Evolutionary conservation across 1,139 yeast genomes (phyloP).

Genomic region (Sugiyamaella novakii): DNA sequence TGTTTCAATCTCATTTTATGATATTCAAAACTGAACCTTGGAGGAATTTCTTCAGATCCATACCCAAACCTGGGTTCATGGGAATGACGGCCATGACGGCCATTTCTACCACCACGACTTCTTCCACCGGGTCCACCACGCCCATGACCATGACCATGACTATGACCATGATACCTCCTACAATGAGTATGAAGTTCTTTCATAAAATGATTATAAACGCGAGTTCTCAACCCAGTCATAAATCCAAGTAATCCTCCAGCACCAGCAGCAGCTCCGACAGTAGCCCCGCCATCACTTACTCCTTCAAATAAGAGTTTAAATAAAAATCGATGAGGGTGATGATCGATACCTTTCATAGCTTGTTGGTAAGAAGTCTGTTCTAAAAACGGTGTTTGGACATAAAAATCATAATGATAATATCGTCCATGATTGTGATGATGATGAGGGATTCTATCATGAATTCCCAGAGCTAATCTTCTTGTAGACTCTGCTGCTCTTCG

Average conservation of each 20-base stretch:
- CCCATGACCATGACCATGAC: background rate
- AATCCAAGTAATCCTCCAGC: background rate
- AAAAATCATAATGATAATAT: slow-evolving; percentile 9
- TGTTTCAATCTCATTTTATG: background rate
- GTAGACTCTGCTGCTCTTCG: slow-evolving; percentile 8
- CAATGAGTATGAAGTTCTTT: slow-evolving; percentile 3
- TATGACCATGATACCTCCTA: background rate
- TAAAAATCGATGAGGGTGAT: background rate
- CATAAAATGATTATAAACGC: slow-evolving; percentile 12
- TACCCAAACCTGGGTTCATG: background rate
- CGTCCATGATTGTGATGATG: slow-evolving; percentile 2
- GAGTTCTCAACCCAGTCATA: slow-evolving; percentile 1
- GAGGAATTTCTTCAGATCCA: background rate
- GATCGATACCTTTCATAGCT: background rate
- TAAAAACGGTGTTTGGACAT: background rate
- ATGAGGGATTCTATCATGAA: slow-evolving; percentile 22
- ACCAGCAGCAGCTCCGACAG: slow-evolving; percentile 1
- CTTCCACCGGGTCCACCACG: slow-evolving; percentile 1
- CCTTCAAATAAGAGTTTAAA: slow-evolving; percentile 3
- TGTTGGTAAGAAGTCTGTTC: background rate
- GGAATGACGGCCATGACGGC: background rate
- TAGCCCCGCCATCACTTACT: background rate
- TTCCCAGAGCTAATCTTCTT: slow-evolving; percentile 17
- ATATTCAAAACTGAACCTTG: slow-evolving; percentile 1
- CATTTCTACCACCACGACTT: background rate